A percentile compares a stretch with the other conserved stretches of the same genome.
Evolutionary conservation across 768 basidiomycete species (phyloP).

Genomic region (Mycena metata): DNA sequence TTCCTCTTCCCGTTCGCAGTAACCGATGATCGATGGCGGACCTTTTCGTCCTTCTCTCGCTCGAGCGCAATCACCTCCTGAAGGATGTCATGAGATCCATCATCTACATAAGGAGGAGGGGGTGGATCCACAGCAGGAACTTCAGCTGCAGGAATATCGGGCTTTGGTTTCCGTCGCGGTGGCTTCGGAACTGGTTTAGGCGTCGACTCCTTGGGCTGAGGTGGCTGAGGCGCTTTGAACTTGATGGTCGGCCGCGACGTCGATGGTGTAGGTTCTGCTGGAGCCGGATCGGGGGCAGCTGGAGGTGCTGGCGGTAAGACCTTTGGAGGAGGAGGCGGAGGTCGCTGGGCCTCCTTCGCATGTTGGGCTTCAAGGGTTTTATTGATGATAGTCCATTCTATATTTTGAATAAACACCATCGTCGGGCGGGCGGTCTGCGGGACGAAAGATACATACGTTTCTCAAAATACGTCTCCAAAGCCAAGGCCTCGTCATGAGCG

Average conservation of each 20-base stretch:
- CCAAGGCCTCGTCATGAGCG: slow-evolving; percentile 81
- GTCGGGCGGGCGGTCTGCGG: neutral
- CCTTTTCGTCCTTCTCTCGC: slow-evolving; percentile 70
- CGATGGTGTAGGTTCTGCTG: slow-evolving; percentile 50
- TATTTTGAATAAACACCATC: slow-evolving; percentile 5
- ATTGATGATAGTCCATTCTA: slow-evolving; percentile 91
- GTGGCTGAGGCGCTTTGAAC: slow-evolving; percentile 66
- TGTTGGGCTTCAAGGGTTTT: slow-evolving; percentile 79
- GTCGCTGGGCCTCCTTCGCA: slow-evolving; percentile 62
- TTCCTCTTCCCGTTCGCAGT: slow-evolving; percentile 66
- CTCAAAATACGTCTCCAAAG: slow-evolving; percentile 86
- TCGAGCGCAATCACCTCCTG: slow-evolving; percentile 89
- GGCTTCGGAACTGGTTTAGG: slow-evolving; percentile 50
- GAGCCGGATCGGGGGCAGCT: slow-evolving; percentile 52
- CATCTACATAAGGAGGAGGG: slow-evolving; percentile 79
- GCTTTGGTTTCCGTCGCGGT: slow-evolving; percentile 48
- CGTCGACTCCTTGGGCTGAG: slow-evolving; percentile 45
- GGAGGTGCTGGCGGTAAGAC: slow-evolving; percentile 56
- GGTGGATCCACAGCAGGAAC: slow-evolving; percentile 66
- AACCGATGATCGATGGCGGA: slow-evolving; percentile 58
- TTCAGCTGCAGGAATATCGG: slow-evolving; percentile 58
- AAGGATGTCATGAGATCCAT: slow-evolving; percentile 84
- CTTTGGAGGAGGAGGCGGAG: slow-evolving; percentile 45
- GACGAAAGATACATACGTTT: slow-evolving; percentile 69
- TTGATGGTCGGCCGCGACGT: slow-evolving; percentile 71